Percentiles rank a stretch among this genome's conserved stretches.
These are phyloP conservation scores for Uncinocarpus reesii DNA, from an alignment of 2,329 filamentous ascomycete genomes.

Conservation along the genomic window DNA sequence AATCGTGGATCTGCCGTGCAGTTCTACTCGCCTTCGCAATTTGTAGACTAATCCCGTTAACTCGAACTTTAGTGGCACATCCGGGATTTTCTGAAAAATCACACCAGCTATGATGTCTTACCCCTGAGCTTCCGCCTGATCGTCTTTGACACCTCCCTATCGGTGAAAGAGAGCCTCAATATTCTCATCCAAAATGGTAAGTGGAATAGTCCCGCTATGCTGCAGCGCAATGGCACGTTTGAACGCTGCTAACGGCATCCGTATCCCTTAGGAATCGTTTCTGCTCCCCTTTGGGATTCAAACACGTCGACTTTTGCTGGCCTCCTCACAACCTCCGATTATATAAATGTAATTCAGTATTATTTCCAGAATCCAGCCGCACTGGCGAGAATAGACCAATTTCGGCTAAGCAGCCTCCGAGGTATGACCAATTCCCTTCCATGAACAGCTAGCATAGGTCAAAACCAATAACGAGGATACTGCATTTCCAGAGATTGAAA, in stretches of 20 bases:
- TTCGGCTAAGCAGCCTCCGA: constrained; percentile 81
- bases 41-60: too few species aligned
- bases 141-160: constrained; percentile 83
- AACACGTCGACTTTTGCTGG: constrained; percentile 86
- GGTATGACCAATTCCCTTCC: constrained; percentile 44
- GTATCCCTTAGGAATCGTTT: constrained; percentile 68
- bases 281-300: constrained; percentile 93
- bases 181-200: constrained; percentile 92
- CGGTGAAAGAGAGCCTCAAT: constrained; percentile 93
- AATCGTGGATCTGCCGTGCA: too few species aligned
- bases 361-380: constrained; percentile 96
- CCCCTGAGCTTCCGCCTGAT: constrained; percentile 93
- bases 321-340: constrained; percentile 88
- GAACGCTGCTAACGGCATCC: constrained; percentile 16
- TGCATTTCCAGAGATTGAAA: constrained; percentile 67
- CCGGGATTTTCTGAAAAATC: constrained; percentile 88
- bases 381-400: constrained; percentile 81
- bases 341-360: constrained; percentile 97
- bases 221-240: constrained; percentile 3
- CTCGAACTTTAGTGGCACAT: constrained; percentile 59
- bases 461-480: constrained; percentile 12
- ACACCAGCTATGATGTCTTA: constrained; percentile 95
- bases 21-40: too few species aligned
- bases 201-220: constrained; percentile 3
- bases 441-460: constrained; percentile 11